Evolutionary conservation across 495 filamentous ascomycete genomes (phyloP).

Genomic region (Aspergillus olivimuriae): DNA sequence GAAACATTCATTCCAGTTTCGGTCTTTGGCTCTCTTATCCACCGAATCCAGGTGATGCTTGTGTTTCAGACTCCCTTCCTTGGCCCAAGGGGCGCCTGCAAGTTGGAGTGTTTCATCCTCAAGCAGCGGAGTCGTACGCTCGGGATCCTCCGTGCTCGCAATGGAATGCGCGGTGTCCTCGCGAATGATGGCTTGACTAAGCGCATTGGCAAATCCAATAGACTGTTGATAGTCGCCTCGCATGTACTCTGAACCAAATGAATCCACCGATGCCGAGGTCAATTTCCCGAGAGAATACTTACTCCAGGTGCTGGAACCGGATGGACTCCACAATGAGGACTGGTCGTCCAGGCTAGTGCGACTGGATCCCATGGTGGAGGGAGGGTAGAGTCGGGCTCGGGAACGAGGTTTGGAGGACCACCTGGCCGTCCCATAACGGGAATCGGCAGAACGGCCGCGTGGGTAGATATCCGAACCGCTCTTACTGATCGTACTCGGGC

Average conservation of each 20-base stretch:
- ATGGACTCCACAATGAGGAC: conserved; percentile 86
- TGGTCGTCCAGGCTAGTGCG: conserved; percentile 89
- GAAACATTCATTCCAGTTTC: conserved; percentile 92
- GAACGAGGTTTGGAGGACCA: conserved; percentile 86
- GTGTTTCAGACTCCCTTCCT: conserved; percentile 92
- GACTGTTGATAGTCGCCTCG: conserved; percentile 88
- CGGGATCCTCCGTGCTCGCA: conserved; percentile 41
- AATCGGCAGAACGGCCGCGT: conserved; percentile 64
- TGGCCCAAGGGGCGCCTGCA: conserved; percentile 90
- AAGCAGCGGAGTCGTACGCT: conserved; percentile 61
- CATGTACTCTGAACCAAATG: conserved; percentile 70
- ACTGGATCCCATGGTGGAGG: conserved; percentile 81
- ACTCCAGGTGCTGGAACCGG: conserved; percentile 87
- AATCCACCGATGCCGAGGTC: conserved; percentile 86
- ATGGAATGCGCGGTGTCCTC: conserved; percentile 66
- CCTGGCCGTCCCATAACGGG: conserved; percentile 56
- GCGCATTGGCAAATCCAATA: conserved; percentile 94
- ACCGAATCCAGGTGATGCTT: conserved; percentile 89
- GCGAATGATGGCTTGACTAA: conserved; percentile 93
- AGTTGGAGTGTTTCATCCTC: conserved; percentile 91
- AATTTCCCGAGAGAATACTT: conserved; percentile 85
- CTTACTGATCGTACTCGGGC: conserved; percentile 87
- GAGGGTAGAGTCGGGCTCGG: conserved; percentile 68
- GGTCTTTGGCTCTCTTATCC: conserved; percentile 86
- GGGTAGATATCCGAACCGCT: conserved; percentile 70